A percentile compares a stretch with the other conserved stretches of the same genome.
These are phyloP conservation scores for Candida orba DNA, from an alignment of 805 yeast species.

Conservation along the genomic window DNA sequence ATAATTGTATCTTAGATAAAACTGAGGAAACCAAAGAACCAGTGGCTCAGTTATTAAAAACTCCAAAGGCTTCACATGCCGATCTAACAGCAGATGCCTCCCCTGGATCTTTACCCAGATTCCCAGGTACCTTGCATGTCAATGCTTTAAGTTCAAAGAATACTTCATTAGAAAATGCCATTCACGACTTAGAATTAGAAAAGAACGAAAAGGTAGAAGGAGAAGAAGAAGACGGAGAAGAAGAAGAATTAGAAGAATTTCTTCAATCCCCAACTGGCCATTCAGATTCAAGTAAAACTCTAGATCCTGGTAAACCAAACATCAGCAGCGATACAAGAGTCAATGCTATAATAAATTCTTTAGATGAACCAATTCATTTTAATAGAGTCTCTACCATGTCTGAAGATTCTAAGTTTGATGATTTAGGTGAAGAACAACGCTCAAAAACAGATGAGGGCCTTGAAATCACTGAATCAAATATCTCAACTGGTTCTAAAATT, in stretches of 20 bases:
- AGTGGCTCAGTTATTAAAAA: constrained; percentile 1
- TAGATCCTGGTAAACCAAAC: constrained; percentile 39
- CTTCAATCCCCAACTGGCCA: no score
- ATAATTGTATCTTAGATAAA: background rate
- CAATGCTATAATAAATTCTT: constrained; percentile 20
- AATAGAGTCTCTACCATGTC: constrained; percentile 34
- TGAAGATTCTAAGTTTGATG: constrained; percentile 12
- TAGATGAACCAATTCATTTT: constrained; percentile 35
- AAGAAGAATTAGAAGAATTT: no score
- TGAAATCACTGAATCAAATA: background rate
- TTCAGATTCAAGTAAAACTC: constrained; percentile 24
- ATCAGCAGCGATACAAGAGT: constrained; percentile 7
- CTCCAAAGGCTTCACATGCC: constrained; percentile 13
- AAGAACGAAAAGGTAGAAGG: no score
- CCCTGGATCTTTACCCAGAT: constrained; percentile 32
- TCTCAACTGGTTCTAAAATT: background rate
- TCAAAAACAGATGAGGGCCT: background rate
- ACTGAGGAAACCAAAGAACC: background rate
- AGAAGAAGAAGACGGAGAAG: no score
- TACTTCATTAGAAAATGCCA: constrained; percentile 4
- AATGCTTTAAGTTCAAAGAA: constrained; percentile 31
- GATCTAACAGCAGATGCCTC: constrained; percentile 11
- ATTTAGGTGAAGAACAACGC: background rate
- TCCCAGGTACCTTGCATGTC: constrained; percentile 40
- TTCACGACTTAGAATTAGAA: no score